A percentile compares a stretch with the other conserved stretches of the same genome.
phyloP scores from a whole-genome alignment of 805 yeast species.

The Lipomyces sp. region DNA sequence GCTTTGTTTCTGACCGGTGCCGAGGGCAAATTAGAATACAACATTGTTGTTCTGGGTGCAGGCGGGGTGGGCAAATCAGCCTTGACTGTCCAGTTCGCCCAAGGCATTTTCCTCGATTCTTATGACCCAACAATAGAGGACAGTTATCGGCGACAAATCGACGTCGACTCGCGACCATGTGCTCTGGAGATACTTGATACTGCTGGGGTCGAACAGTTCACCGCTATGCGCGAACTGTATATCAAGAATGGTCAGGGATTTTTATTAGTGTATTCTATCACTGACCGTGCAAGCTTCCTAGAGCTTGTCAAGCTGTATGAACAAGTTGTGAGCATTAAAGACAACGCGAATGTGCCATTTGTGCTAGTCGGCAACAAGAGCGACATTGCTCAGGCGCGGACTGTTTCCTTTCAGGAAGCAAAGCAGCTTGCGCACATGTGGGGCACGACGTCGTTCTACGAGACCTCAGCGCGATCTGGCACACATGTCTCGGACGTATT shows the following conservation, averaged over 20 bases:
- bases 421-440: conserved; percentile 15
- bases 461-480: conserved; percentile 27
- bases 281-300: conserved; percentile 68
- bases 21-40: too few relatives aligned
- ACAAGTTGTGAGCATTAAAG: conserved; percentile 83
- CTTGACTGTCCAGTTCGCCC: conserved; percentile 25
- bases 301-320: conserved; percentile 79
- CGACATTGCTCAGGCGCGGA: conserved; percentile 44
- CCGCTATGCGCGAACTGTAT: conserved; percentile 83
- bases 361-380: conserved; percentile 90
- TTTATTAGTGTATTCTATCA: conserved; percentile 78
- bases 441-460: conserved; percentile 26
- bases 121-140: conserved; percentile 98
- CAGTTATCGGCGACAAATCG: conserved; percentile 84
- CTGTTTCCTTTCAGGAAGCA: conserved; percentile 25
- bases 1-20: too few relatives aligned
- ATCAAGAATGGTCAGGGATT: conserved; percentile 78
- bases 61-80: conserved; percentile 88
- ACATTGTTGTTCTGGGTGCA: conserved; percentile 88
- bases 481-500: conserved; percentile 20
- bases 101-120: conserved; percentile 25
- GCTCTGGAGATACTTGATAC: conserved; percentile 87
- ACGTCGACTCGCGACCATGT: conserved; percentile 83
- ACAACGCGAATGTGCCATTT: conserved; percentile 67
- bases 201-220: conserved; percentile 93